phyloP scores from a whole-genome alignment of 495 filamentous ascomycete genomes.

The Trichoderma orchidacearum region DNA sequence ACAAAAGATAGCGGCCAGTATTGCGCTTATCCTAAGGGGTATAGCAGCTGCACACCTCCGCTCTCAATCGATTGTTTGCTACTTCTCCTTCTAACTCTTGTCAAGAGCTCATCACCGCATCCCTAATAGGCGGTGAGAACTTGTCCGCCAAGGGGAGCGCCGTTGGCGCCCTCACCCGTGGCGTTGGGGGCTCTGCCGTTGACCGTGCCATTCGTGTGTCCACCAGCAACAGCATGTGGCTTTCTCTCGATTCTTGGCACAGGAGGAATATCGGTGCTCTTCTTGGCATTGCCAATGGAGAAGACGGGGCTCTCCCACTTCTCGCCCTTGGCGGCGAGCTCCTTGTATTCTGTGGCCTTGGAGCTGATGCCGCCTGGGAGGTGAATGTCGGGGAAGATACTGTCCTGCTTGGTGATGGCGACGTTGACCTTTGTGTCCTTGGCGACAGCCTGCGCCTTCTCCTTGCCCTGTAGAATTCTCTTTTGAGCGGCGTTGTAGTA shows the following conservation, averaged over 20 bases:
- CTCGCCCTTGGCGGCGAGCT: conserved; percentile 76
- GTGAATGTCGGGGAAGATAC: conserved; percentile 76
- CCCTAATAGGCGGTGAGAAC: background rate
- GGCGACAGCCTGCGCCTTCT: conserved; percentile 46
- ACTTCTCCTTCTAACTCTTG: background rate
- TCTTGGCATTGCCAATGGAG: conserved; percentile 64
- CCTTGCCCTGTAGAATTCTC: conserved; percentile 55
- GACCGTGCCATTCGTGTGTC: background rate
- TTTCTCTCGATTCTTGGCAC: conserved; percentile 57
- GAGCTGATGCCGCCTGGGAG: conserved; percentile 82
- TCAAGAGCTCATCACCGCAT: background rate
- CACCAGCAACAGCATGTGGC: conserved; percentile 15
- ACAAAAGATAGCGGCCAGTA: background rate
- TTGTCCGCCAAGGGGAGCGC: background rate
- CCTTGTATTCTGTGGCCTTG: conserved; percentile 91
- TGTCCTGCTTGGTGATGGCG: conserved; percentile 78
- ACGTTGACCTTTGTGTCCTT: conserved; percentile 75
- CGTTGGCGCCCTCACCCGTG: background rate
- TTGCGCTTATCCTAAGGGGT: background rate
- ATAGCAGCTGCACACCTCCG: background rate
- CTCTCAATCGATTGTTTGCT: background rate
- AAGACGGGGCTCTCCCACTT: conserved; percentile 94
- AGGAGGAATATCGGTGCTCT: conserved; percentile 55
- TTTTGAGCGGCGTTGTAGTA: conserved; percentile 68
- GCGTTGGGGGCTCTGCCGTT: background rate